A percentile compares a stretch with the other conserved stretches of the same genome.
phyloP scores from a whole-genome alignment of 164 flowering plant genomes.

The Magnolia kwangsiensis region DNA sequence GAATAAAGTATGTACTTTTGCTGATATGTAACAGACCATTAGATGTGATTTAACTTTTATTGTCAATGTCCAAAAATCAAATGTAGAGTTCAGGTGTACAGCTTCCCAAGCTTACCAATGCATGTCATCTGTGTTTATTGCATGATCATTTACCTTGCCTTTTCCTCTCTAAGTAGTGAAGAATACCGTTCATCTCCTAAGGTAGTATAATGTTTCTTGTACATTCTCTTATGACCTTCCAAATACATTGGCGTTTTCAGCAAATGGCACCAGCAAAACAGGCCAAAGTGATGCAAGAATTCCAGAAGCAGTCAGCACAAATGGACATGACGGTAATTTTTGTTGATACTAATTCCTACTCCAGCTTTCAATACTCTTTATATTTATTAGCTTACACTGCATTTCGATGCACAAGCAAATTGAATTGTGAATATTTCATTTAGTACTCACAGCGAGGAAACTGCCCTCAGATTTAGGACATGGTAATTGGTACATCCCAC shows the following conservation, averaged over 20 bases:
- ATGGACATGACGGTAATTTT: constrained; percentile 82
- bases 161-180: not conserved
- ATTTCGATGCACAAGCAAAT: too few species aligned
- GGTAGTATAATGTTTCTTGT: not conserved
- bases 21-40: not conserved
- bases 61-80: too few species aligned
- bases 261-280: constrained; percentile 85
- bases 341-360: not conserved
- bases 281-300: constrained; percentile 69
- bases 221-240: not conserved
- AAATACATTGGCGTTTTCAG: constrained; percentile 34
- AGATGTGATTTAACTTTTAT: too few species aligned
- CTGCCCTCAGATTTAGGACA: too few species aligned
- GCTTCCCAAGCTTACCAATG: too few species aligned
- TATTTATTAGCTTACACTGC: too few species aligned
- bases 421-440: too few species aligned
- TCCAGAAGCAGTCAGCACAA: constrained; percentile 86
- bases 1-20: constrained; percentile 55
- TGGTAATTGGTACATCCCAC: too few species aligned
- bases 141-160: not conserved
- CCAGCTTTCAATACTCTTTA: not conserved
- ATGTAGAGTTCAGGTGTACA: too few species aligned
- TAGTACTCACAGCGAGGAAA: too few species aligned
- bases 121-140: too few species aligned
- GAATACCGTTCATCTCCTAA: not conserved